Evolutionary conservation across 768 basidiomycete genomes (phyloP).

Genomic region (Asterophora lycoperdoides): DNA sequence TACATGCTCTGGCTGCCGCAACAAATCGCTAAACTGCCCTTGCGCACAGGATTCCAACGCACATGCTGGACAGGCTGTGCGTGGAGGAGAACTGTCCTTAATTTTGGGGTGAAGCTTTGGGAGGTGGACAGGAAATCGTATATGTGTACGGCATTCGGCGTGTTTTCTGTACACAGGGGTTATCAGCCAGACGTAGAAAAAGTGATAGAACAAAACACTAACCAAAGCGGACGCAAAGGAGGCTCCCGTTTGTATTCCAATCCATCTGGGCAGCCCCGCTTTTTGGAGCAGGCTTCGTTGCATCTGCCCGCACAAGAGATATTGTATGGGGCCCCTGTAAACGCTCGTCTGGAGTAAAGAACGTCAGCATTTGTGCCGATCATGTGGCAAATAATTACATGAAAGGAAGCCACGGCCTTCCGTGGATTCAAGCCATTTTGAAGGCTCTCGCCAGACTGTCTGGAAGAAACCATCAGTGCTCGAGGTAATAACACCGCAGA

Average conservation of each 20-base stretch:
- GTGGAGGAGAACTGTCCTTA: constrained; percentile 69
- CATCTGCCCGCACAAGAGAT: constrained; percentile 46
- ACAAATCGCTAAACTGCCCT: constrained; percentile 63
- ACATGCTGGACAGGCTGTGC: constrained; percentile 58
- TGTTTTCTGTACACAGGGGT: constrained; percentile 42
- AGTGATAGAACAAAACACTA: constrained; percentile 11
- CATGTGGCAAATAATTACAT: constrained; percentile 44
- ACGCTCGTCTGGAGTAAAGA: constrained; percentile 52
- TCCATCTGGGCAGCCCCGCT: constrained; percentile 68
- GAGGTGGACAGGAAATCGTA: constrained; percentile 66
- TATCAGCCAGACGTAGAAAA: neutral
- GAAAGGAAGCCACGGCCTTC: constrained; percentile 85
- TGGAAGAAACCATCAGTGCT: constrained; percentile 24
- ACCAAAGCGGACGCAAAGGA: constrained; percentile 76
- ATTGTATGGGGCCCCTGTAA: constrained; percentile 54
- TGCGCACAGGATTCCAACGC: constrained; percentile 83
- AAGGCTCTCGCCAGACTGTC: constrained; percentile 84
- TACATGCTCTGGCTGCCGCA: constrained; percentile 66
- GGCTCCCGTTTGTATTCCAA: constrained; percentile 75
- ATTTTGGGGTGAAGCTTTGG: constrained; percentile 51
- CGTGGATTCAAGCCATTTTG: constrained; percentile 79
- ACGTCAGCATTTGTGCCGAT: neutral
- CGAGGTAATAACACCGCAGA: neutral
- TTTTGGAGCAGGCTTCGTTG: constrained; percentile 59
- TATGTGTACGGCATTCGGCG: constrained; percentile 61